Evolutionary conservation across 768 basidiomycete species (phyloP).

Genomic region (Suillus variegatus): DNA sequence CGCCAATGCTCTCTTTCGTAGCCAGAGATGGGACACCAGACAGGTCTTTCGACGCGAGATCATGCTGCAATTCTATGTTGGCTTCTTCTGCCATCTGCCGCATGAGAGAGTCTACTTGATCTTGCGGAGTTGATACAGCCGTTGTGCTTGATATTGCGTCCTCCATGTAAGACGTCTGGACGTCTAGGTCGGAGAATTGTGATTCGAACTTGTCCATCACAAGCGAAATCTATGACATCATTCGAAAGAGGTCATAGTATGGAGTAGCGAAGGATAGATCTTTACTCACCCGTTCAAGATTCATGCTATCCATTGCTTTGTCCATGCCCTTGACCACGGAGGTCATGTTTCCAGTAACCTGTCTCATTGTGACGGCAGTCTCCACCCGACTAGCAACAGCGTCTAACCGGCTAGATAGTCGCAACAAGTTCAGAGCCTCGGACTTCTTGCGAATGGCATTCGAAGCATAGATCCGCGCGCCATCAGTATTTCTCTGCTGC

Average conservation of each 20-base stretch:
- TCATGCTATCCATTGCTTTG: constrained; percentile 99
- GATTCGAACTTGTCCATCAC: constrained; percentile 99
- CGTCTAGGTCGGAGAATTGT: constrained; percentile 96
- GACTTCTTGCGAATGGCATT: constrained; percentile 99
- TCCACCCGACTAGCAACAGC: constrained; percentile 97
- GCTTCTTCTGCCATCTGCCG: constrained; percentile 96
- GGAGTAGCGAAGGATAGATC: background rate
- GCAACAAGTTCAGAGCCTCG: constrained; percentile 87
- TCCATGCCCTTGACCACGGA: constrained; percentile 98
- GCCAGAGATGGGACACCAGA: constrained; percentile 58
- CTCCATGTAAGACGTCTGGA: constrained; percentile 98
- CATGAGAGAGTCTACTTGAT: constrained; percentile 92
- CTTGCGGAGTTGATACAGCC: constrained; percentile 91
- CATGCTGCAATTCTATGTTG: constrained; percentile 92
- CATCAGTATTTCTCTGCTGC: constrained; percentile 94
- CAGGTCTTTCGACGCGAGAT: constrained; percentile 68
- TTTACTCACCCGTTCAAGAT: constrained; percentile 83
- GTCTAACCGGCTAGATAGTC: constrained; percentile 90
- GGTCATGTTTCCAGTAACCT: constrained; percentile 96
- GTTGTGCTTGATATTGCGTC: constrained; percentile 93
- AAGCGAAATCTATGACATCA: constrained; percentile 73
- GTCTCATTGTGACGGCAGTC: constrained; percentile 97
- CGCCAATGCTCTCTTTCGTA: constrained; percentile 52
- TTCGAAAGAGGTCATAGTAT: background rate
- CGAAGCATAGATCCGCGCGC: constrained; percentile 96